These are phyloP conservation scores for Alnus glutinosa DNA, from an alignment of 306 rosid species.

Conservation along the genomic window DNA sequence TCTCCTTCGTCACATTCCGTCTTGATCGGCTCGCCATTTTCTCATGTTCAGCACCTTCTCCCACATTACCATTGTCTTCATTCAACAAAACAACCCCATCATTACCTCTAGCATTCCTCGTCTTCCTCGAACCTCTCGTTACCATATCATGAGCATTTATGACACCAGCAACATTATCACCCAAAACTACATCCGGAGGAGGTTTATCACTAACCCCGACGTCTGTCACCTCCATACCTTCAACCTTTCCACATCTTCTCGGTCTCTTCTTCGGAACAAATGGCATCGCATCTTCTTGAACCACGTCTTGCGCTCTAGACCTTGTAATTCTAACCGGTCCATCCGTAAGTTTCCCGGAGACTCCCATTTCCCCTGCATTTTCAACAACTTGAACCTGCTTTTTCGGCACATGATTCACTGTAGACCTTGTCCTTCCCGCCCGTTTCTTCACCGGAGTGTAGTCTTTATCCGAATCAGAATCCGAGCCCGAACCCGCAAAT, in stretches of 20 bases:
- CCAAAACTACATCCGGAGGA: background rate
- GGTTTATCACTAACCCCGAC: slow-evolving; percentile 7
- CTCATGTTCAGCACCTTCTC: background rate
- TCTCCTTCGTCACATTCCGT: background rate
- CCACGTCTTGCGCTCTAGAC: slow-evolving; percentile 11
- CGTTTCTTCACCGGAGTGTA: slow-evolving; percentile 7
- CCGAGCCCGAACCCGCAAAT: slow-evolving; percentile 24
- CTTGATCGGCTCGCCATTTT: background rate
- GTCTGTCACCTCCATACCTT: background rate
- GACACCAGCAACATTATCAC: background rate
- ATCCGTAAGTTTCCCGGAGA: background rate
- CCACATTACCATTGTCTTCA: background rate
- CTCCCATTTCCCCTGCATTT: background rate
- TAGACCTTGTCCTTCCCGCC: slow-evolving; percentile 9
- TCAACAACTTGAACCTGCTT: background rate
- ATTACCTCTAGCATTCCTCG: background rate
- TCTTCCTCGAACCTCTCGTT: slow-evolving; percentile 8
- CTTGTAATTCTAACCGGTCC: slow-evolving; percentile 7
- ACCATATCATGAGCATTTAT: background rate
- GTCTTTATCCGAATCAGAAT: slow-evolving; percentile 19
- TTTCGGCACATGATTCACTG: background rate
- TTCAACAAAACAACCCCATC: slow-evolving; percentile 1
- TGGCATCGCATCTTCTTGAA: background rate
- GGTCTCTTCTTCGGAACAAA: slow-evolving; percentile 17
- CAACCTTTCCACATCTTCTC: background rate